Conservation (phyloP, 306 rosid genomes). For the Crotalaria pallida region DNA sequence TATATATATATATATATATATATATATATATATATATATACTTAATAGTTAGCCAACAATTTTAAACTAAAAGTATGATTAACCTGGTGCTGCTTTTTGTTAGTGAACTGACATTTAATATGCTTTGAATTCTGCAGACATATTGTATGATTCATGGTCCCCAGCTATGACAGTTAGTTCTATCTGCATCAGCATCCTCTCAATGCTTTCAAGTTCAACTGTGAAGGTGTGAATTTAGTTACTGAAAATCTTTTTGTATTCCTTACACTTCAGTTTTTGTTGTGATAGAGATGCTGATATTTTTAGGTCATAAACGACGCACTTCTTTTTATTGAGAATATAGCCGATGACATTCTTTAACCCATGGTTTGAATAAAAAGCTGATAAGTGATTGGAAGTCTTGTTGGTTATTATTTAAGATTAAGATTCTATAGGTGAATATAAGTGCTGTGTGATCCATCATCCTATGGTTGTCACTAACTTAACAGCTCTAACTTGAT, state of each 20-base stretch:
- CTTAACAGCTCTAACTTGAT: conserved; percentile 1
- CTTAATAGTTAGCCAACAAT: background rate
- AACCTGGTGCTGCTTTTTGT: conserved; percentile 1
- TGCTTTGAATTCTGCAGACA: conserved; percentile 58
- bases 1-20: no score
- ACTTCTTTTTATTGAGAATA: background rate
- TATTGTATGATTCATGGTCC: conserved; percentile 99
- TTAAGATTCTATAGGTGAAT: background rate
- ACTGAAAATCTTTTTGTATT: conserved; percentile 15
- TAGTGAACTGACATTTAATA: conserved; percentile 29
- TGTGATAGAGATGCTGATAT: background rate
- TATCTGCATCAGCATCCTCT: conserved; percentile 97
- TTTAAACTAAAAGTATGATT: background rate
- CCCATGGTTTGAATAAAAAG: background rate
- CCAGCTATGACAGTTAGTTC: conserved; percentile 99
- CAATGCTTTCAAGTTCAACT: conserved; percentile 98
- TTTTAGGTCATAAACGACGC: background rate
- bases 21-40: no score
- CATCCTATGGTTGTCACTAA: background rate
- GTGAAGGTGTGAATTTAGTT: conserved; percentile 57
- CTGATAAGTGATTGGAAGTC: background rate
- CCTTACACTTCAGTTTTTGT: background rate
- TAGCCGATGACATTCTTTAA: background rate
- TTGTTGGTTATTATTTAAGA: background rate
- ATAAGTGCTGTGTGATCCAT: background rate